Evolutionary conservation across 768 basidiomycete genomes (phyloP).

Genomic region (Tylopilus intermedius): DNA sequence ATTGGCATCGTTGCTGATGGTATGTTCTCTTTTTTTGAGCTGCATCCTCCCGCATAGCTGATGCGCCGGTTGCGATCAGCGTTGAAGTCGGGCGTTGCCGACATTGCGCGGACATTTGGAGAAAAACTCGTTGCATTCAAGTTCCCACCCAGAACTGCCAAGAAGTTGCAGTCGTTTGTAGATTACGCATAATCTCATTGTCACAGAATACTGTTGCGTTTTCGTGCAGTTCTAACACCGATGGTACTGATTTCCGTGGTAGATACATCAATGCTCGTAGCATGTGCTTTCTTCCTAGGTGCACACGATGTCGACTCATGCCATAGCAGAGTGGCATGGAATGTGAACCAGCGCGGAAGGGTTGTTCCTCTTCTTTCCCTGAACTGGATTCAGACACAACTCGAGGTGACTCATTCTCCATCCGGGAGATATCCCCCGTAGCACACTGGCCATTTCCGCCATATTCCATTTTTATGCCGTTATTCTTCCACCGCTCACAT

Average conservation of each 20-base stretch:
- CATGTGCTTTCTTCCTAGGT: background rate
- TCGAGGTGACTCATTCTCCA: background rate
- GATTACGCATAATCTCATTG: conserved; percentile 43
- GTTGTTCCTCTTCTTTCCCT: background rate
- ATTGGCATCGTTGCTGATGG: conserved; percentile 55
- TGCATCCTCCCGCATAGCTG: background rate
- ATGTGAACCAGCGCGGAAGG: too few species aligned
- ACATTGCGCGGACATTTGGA: conserved; percentile 69
- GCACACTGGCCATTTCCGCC: too few species aligned
- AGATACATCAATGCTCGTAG: background rate
- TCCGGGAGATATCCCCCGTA: background rate
- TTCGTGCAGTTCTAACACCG: background rate
- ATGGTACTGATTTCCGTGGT: background rate
- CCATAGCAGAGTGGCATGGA: background rate
- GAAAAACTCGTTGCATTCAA: conserved; percentile 71
- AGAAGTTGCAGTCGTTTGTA: conserved; percentile 65
- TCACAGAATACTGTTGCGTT: background rate
- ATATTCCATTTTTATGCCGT: too few species aligned
- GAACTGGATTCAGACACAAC: background rate
- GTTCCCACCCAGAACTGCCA: conserved; percentile 65
- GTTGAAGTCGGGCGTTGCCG: conserved; percentile 59
- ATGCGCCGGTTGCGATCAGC: conserved; percentile 26
- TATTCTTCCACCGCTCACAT: too few species aligned
- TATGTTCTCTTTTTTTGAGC: conserved; percentile 28
- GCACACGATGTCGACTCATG: too few species aligned